A percentile compares a stretch with the other conserved stretches of the same genome.
phyloP scores from a whole-genome alignment of 2,329 filamentous ascomycete genomes.

The Fusarium oxysporum region DNA sequence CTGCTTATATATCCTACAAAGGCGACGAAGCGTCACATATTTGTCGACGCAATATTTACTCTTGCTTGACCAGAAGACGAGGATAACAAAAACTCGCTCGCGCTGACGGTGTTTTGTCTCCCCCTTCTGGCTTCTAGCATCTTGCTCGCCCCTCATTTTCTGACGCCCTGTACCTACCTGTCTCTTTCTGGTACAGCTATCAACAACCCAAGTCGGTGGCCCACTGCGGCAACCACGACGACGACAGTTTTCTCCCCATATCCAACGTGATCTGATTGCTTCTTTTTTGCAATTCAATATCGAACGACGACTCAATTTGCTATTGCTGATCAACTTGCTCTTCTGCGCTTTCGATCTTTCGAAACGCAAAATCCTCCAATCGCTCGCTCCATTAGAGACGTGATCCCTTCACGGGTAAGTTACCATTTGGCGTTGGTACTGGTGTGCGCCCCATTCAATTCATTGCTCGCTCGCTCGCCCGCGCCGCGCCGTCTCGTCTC shows the following conservation, averaged over 20 bases:
- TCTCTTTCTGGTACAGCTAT: slow-evolving; percentile 43
- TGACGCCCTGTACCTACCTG: slow-evolving; percentile 44
- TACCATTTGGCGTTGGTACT: slow-evolving; percentile 18
- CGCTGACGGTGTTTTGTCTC: slow-evolving; percentile 42
- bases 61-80: slow-evolving; percentile 27
- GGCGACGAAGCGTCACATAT: slow-evolving; percentile 43
- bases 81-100: slow-evolving; percentile 37
- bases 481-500: slow-evolving; percentile 13
- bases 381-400: slow-evolving; percentile 46
- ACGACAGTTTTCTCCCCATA: slow-evolving; percentile 41
- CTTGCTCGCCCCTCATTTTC: slow-evolving; percentile 34
- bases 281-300: slow-evolving; percentile 24
- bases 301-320: slow-evolving; percentile 16
- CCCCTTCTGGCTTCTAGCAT: slow-evolving; percentile 16
- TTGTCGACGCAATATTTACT: slow-evolving; percentile 30
- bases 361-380: slow-evolving; percentile 30
- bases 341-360: slow-evolving; percentile 20
- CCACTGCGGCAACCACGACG: slow-evolving; percentile 50
- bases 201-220: slow-evolving; percentile 46
- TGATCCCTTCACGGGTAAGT: slow-evolving; percentile 57
- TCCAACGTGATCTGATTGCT: slow-evolving; percentile 39
- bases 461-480: slow-evolving; percentile 15
- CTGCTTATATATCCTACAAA: slow-evolving; percentile 16
- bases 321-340: slow-evolving; percentile 23
- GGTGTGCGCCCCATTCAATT: slow-evolving; percentile 33